These are phyloP conservation scores for Podila epigama DNA, from an alignment of 192 early-diverging fungal genomes.

Conservation along the genomic window DNA sequence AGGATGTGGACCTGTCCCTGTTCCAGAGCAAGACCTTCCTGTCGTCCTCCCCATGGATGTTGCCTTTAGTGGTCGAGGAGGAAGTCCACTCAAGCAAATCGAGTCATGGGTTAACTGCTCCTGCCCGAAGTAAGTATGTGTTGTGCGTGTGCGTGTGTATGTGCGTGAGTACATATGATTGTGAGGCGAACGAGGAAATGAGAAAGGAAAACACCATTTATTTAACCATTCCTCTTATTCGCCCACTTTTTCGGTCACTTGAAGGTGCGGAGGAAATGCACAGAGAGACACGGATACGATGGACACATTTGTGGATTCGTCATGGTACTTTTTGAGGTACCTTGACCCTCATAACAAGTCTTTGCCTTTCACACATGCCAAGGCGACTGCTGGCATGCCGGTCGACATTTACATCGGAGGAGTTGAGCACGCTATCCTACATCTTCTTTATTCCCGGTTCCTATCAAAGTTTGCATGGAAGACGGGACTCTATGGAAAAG, in stretches of 20 bases:
- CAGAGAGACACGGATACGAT: conserved; percentile 91
- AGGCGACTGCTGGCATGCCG: conserved; percentile 69
- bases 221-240: not conserved
- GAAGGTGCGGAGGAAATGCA: conserved; percentile 74
- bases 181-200: too few species aligned
- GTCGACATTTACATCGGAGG: conserved; percentile 96
- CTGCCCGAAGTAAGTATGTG: conserved; percentile 71
- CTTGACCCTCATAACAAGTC: conserved; percentile 76
- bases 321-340: conserved; percentile 95
- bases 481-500: conserved; percentile 53
- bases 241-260: not conserved
- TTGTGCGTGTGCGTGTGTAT: not conserved
- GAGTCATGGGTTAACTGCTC: conserved; percentile 76
- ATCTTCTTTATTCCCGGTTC: conserved; percentile 93
- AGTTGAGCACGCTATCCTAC: conserved; percentile 93
- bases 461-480: conserved; percentile 84
- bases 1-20: conserved; percentile 83
- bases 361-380: conserved; percentile 56
- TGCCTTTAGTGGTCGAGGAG: conserved; percentile 67
- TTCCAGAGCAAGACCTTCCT: conserved; percentile 82
- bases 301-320: conserved; percentile 98
- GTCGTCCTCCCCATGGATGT: conserved; percentile 71
- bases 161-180: too few species aligned
- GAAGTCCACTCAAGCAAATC: conserved; percentile 69
- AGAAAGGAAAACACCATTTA: too few species aligned